These are phyloP conservation scores for Elaeis oleifera DNA, from an alignment of 202 grass and related monocot species.

Conservation along the genomic window DNA sequence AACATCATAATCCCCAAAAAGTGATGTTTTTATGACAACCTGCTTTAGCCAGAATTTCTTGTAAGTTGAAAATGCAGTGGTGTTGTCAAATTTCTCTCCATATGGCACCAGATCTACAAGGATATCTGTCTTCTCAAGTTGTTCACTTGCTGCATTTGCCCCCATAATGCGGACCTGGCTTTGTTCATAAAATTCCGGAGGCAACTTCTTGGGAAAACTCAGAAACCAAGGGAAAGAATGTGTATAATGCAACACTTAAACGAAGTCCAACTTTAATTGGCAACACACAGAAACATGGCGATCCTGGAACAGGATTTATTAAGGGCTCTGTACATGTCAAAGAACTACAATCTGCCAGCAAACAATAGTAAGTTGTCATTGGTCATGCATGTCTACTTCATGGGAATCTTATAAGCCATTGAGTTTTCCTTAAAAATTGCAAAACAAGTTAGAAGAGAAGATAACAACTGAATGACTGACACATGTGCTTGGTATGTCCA, in stretches of 20 bases:
- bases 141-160: slow-evolving; percentile 78
- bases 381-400: not conserved
- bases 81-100: slow-evolving; percentile 59
- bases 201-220: slow-evolving; percentile 72
- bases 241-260: slow-evolving; percentile 62
- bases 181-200: slow-evolving; percentile 61
- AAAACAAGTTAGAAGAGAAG: not conserved
- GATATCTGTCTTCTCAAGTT: slow-evolving; percentile 77
- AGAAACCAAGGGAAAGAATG: slow-evolving; percentile 91
- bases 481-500: not conserved
- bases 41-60: slow-evolving; percentile 86
- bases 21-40: slow-evolving; percentile 47
- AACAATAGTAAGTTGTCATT: not conserved
- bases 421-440: slow-evolving; percentile 9
- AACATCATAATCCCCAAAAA: slow-evolving; percentile 74
- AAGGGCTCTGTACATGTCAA: slow-evolving; percentile 72
- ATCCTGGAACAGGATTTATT: slow-evolving; percentile 58
- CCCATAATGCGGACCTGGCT: slow-evolving; percentile 92
- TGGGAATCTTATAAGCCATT: slow-evolving; percentile 1
- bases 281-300: slow-evolving; percentile 83
- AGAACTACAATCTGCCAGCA: slow-evolving; percentile 64
- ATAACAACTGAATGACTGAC: not conserved
- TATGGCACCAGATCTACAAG: slow-evolving; percentile 77
- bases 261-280: slow-evolving; percentile 91
- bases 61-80: slow-evolving; percentile 60